phyloP scores from a whole-genome alignment of 768 basidiomycete species.

The Termitomyces sp. region DNA sequence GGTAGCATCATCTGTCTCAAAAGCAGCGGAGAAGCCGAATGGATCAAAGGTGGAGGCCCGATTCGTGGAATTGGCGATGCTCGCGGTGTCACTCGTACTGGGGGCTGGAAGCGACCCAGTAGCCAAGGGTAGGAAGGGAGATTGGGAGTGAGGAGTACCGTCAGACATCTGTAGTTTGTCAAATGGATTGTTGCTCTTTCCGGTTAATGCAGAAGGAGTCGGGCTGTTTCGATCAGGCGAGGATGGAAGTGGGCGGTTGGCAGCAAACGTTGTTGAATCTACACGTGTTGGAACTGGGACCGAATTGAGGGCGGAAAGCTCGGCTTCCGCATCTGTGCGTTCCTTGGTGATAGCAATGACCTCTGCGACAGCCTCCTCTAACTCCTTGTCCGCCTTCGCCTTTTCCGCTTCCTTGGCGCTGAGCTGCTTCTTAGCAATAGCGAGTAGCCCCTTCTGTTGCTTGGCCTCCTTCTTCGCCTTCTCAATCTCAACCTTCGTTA shows the following conservation, averaged over 20 bases:
- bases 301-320: slow-evolving; percentile 31
- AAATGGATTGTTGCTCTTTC: slow-evolving; percentile 91
- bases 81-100: slow-evolving; percentile 14
- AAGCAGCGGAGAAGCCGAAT: slow-evolving; percentile 43
- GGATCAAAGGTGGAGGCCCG: slow-evolving; percentile 35
- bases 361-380: slow-evolving; percentile 61
- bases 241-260: slow-evolving; percentile 65
- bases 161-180: slow-evolving; percentile 57
- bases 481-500: slow-evolving; percentile 72
- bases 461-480: slow-evolving; percentile 90
- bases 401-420: slow-evolving; percentile 76
- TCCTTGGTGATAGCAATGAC: slow-evolving; percentile 48
- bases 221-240: slow-evolving; percentile 62
- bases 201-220: slow-evolving; percentile 30
- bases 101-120: slow-evolving; percentile 25
- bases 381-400: slow-evolving; percentile 64
- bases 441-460: slow-evolving; percentile 92
- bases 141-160: slow-evolving; percentile 46
- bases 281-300: slow-evolving; percentile 22
- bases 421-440: slow-evolving; percentile 93
- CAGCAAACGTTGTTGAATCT: slow-evolving; percentile 54
- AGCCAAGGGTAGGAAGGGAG: slow-evolving; percentile 54
- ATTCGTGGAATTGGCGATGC: slow-evolving; percentile 8
- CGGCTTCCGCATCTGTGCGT: slow-evolving; percentile 48
- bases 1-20: slow-evolving; percentile 14